These are phyloP conservation scores for Erodium chrysanthum DNA, from an alignment of 441 rosid species.

Conservation along the genomic window DNA sequence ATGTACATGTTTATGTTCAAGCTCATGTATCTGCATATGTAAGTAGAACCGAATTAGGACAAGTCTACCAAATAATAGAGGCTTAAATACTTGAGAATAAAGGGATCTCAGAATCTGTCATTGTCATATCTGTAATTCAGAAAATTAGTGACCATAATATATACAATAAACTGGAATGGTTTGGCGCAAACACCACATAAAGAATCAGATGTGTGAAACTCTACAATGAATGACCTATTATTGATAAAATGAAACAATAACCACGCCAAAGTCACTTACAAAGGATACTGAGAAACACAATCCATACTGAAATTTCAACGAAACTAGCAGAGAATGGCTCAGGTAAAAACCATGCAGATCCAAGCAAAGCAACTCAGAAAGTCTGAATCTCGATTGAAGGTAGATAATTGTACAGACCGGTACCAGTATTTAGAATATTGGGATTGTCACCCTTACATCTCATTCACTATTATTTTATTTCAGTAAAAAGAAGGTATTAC, in stretches of 20 bases:
- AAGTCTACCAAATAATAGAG: background rate
- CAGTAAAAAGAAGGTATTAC: slow-evolving; percentile 1
- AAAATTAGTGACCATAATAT: too few species aligned
- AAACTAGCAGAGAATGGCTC: background rate
- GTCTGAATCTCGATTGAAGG: background rate
- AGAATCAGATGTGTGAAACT: too few species aligned
- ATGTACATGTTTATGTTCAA: background rate
- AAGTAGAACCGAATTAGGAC: background rate
- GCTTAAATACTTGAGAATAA: background rate
- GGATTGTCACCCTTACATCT: slow-evolving; percentile 17
- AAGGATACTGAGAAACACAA: background rate
- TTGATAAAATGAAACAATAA: too few species aligned
- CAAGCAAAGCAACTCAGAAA: background rate
- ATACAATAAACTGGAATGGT: too few species aligned
- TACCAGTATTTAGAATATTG: background rate
- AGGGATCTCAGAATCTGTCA: background rate
- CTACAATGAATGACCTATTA: background rate
- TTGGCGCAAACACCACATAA: too few species aligned
- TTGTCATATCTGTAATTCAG: background rate
- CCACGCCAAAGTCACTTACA: background rate
- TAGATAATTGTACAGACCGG: background rate
- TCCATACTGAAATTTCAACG: background rate
- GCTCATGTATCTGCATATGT: background rate
- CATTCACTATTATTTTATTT: slow-evolving; percentile 9
- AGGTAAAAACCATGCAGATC: background rate